Evolutionary conservation across 2,329 filamentous ascomycete species (phyloP), one percentile per base, ranked within the genome.

Genomic region (Trichoderma sp.): DNA sequence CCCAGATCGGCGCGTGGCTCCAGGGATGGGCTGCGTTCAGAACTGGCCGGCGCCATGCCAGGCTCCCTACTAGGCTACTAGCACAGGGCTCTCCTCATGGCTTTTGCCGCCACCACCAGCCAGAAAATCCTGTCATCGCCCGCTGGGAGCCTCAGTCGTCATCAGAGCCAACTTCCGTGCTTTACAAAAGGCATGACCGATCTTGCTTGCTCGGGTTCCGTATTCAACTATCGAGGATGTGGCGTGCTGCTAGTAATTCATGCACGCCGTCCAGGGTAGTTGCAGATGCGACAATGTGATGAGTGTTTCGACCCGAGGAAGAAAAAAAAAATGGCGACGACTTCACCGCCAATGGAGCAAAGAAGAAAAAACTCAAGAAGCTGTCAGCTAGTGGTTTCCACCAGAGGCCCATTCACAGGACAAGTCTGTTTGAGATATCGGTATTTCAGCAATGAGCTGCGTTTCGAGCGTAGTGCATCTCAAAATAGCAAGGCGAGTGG

Each of bases 1-100:
- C 71, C 74, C 74, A 73, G 74, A 75, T 75, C 74, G 73, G 78
- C 78, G 78, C 78, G 78, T 80, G 78, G 78, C 77, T 80, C 68
- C 77, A 78, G 77, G 78, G 78, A 79, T 80, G 52, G 21, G 24
- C 11, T 56, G 52, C 52, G 24, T 29, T 49, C 47, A 21, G 47
- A 24, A 49, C 10, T 24, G 47, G 47, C 47, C 47, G 21, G 47
- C 43, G 49, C 60, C 52, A 53, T 49, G 49, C 60, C 40, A 53
- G 60, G 60, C 40, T 53, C 43, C 52, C 59, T 62, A 19, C 40
- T 43, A 19, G 47, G n/a, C 47, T 24, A 49, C 47, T 49, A 49
- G 47, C 47, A 49, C 47, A 49, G n/a, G 47, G 47, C 47, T 49
- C 47, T 49, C 47, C 47, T 49, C 47, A 24, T 49, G 47, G 47